These are phyloP conservation scores for Alternaria brassicae DNA, from an alignment of 2,329 filamentous ascomycete genomes.

Conservation along the genomic window DNA sequence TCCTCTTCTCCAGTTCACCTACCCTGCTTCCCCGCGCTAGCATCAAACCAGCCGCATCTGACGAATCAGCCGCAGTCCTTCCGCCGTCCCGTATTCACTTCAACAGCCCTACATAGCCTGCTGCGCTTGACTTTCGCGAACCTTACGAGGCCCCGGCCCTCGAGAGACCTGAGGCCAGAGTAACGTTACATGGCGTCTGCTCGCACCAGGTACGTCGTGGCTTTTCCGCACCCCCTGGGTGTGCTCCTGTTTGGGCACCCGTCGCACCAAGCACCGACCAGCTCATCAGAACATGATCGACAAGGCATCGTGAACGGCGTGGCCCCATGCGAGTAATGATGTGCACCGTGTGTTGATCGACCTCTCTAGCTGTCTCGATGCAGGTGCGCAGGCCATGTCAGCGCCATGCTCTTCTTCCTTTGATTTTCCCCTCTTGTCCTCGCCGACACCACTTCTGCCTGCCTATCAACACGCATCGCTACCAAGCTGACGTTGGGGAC, in stretches of 20 bases:
- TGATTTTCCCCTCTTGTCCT: not conserved
- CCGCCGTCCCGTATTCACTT: slow-evolving; percentile 7
- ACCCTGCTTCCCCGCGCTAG: slow-evolving; percentile 15
- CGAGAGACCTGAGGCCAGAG: not conserved
- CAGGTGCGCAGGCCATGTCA: slow-evolving; percentile 1
- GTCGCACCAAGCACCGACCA: slow-evolving; percentile 8
- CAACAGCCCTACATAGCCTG: not conserved
- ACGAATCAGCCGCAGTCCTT: slow-evolving; percentile 14
- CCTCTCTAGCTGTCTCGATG: not conserved
- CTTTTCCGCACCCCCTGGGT: slow-evolving; percentile 2
- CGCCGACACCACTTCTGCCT: not conserved
- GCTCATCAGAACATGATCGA: slow-evolving; percentile 14
- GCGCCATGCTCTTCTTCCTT: slow-evolving; percentile 1
- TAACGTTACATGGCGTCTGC: slow-evolving; percentile 24
- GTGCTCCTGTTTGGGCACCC: slow-evolving; percentile 1
- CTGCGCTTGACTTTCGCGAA: slow-evolving; percentile 2
- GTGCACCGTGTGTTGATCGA: slow-evolving; percentile 11
- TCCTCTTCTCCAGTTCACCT: slow-evolving; percentile 15
- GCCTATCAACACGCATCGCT: not conserved
- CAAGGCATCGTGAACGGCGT: slow-evolving; percentile 10
- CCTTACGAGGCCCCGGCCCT: not conserved
- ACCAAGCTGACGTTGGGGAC: not conserved
- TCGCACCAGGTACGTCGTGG: not conserved
- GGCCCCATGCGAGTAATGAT: slow-evolving; percentile 14
- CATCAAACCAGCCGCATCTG: not conserved